phyloP scores from a whole-genome alignment of 148 eudicot species.

The Silene uniflora region DNA sequence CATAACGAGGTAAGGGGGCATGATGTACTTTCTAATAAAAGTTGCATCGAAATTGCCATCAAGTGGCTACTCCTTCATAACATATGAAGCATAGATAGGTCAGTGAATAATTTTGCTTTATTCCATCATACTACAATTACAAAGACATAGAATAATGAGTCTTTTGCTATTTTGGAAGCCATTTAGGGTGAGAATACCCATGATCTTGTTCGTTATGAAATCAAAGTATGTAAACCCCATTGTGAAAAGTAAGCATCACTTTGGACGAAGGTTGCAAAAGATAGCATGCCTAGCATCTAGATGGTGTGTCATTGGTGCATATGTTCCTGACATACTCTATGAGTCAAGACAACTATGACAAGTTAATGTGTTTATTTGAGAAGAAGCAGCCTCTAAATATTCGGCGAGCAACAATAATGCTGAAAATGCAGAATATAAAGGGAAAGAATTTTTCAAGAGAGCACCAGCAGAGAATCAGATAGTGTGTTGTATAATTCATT shows the following conservation, averaged over 20 bases:
- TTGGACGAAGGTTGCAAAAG: background rate
- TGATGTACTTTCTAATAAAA: too few relatives aligned
- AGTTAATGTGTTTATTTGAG: background rate
- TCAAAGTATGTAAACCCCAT: background rate
- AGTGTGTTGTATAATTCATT: constrained; percentile 2
- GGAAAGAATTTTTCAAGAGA: background rate
- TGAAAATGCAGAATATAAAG: constrained; percentile 10
- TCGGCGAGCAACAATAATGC: background rate
- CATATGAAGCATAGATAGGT: too few relatives aligned
- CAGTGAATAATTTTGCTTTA: too few relatives aligned
- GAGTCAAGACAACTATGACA: background rate
- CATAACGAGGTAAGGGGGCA: too few relatives aligned
- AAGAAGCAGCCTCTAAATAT: background rate
- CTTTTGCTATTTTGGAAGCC: too few relatives aligned
- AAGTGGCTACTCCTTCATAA: too few relatives aligned
- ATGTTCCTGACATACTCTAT: background rate
- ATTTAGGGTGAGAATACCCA: too few relatives aligned
- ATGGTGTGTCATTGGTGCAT: background rate
- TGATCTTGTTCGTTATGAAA: too few relatives aligned
- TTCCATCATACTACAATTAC: too few relatives aligned
- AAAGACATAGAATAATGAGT: too few relatives aligned
- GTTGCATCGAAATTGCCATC: too few relatives aligned
- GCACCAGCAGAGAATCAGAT: background rate
- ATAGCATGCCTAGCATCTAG: background rate
- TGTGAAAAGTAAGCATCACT: background rate